phyloP scores from a whole-genome alignment of 768 basidiomycete genomes.

The Gautieria morchelliformis region DNA sequence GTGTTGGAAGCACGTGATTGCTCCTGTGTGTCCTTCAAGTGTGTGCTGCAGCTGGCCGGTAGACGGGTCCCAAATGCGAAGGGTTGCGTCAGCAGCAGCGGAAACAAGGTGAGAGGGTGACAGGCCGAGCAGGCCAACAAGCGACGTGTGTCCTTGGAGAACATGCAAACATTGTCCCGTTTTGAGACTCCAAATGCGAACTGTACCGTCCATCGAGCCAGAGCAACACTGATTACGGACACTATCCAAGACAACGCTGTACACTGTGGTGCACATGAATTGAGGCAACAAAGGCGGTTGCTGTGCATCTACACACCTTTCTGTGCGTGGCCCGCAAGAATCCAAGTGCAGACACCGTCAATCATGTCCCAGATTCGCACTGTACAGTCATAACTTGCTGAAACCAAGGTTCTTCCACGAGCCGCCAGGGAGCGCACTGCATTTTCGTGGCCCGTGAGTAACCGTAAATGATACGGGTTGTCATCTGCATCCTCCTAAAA shows the following conservation, averaged over 20 bases:
- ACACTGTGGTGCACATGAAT: constrained; percentile 46
- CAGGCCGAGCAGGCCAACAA: constrained; percentile 87
- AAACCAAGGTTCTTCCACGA: constrained; percentile 80
- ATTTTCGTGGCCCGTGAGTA: constrained; percentile 82
- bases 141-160: constrained; percentile 84
- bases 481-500: constrained; percentile 52
- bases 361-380: constrained; percentile 94
- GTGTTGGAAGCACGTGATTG: constrained; percentile 99
- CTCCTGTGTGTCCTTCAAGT: constrained; percentile 85
- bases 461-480: constrained; percentile 85
- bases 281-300: no score
- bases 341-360: constrained; percentile 70
- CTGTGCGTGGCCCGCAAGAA: constrained; percentile 80
- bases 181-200: constrained; percentile 86
- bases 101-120: constrained; percentile 88
- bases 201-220: constrained; percentile 96
- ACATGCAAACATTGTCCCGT: constrained; percentile 74
- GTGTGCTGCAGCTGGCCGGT: constrained; percentile 72
- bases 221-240: constrained; percentile 88
- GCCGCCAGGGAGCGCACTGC: constrained; percentile 91
- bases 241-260: constrained; percentile 88
- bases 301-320: constrained; percentile 55
- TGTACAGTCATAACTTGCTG: constrained; percentile 92
- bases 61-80: constrained; percentile 90
- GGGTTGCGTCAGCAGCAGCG: constrained; percentile 90